These are phyloP conservation scores for Aspergillus sp. DNA, from an alignment of 2,329 filamentous ascomycete genomes.

Conservation along the genomic window DNA sequence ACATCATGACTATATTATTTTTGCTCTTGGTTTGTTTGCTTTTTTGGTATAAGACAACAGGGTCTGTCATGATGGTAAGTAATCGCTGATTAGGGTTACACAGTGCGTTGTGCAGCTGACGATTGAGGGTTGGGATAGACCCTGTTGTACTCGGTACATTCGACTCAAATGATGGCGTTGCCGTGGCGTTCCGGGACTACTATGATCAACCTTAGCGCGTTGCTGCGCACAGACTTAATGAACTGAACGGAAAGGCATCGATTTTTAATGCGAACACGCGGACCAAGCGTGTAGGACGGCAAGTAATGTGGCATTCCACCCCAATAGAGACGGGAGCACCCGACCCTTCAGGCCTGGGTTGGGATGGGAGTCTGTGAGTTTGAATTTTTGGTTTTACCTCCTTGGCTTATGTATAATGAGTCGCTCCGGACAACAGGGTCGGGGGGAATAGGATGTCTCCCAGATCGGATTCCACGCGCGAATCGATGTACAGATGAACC, in stretches of 20 bases:
- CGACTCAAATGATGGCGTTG: constrained; percentile 17
- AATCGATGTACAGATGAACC: constrained; percentile 10
- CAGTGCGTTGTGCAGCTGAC: not conserved
- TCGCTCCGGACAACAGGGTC: constrained; percentile 8
- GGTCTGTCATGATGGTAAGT: constrained; percentile 11
- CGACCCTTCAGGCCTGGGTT: not conserved
- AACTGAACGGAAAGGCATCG: constrained; percentile 21
- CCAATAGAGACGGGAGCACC: constrained; percentile 11
- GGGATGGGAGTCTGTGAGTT: not conserved
- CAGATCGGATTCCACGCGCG: not conserved
- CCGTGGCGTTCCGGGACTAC: constrained; percentile 16
- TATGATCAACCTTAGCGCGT: constrained; percentile 12
- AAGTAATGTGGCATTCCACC: constrained; percentile 15
- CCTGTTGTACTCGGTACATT: not conserved
- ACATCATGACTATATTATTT: constrained; percentile 1
- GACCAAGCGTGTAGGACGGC: constrained; percentile 14
- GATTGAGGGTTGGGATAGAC: not conserved
- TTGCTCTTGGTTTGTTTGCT: constrained; percentile 6
- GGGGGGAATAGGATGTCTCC: not conserved
- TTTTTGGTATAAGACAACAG: constrained; percentile 14
- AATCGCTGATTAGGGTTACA: not conserved
- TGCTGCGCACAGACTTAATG: constrained; percentile 25
- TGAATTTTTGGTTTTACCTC: not conserved
- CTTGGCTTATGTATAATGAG: constrained; percentile 1
- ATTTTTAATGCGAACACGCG: constrained; percentile 24